Evolutionary conservation across 768 basidiomycete species (phyloP), one percentile per base, ranked within the genome.

Genomic region (Rhizopogon vulgaris): DNA sequence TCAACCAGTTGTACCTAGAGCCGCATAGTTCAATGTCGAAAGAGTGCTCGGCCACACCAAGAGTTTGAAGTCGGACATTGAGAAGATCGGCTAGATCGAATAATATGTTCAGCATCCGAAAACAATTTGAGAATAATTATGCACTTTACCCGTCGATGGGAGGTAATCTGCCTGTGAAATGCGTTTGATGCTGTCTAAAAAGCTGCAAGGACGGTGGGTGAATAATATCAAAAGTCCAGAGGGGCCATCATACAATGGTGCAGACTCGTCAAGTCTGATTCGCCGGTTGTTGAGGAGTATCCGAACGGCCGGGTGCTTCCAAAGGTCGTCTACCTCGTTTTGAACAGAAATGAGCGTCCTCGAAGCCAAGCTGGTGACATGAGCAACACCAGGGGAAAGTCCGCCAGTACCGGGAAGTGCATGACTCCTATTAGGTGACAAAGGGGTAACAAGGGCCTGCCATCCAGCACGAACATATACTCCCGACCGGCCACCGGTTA

Each of bases 11-110:
- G 61, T 85, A 87, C 39, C 74, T 74, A 51, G 72, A 74, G 3
- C 84, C 83, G 38, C 77, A 79, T 55, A 83, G 76, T 52, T 75
- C 74, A 53, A 90, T 80, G 51, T 83, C 78, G 63, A 89, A 88
- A 1, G 78, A 73, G 62, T 90, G 86, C 58, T 91, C 88, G 52
- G 83, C 79, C 18, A 91, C 83, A 3, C 89, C 89, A 11, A 91
- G 69, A 0, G 89, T 90, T 69, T 88, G 88, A 32, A 92, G 69
- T 22, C 89, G 85, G 52, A 87, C 87, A 52, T 85, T 83, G 12
- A 92, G 75, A 51, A 91, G 77, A 65, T 92, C 89, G 57, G 80
- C 89, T 89, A 62, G 32, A 46, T 34, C 34, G 38, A 41, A 36
- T 46, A 12, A 17, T 38, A 25, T 37, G 24, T 30, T 38, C 15